phyloP scores from a whole-genome alignment of 1,284 basidiomycete genomes.

The Ganoderma resinaceum region DNA sequence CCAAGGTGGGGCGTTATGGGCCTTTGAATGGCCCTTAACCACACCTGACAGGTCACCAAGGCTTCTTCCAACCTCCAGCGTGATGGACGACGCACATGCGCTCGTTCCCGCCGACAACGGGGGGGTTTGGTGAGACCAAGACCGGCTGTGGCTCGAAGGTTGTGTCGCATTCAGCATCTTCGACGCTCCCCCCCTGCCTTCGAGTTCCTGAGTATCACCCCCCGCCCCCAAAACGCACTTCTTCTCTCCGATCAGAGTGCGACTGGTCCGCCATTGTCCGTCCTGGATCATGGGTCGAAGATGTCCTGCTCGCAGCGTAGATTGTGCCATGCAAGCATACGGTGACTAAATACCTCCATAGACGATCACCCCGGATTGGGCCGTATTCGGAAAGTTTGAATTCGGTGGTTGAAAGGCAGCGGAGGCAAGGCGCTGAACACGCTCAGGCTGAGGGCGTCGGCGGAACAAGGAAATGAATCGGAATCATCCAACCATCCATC shows the following conservation, averaged over 20 bases:
- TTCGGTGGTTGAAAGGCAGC: background rate
- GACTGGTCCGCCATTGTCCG: background rate
- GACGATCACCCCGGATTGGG: background rate
- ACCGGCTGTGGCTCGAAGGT: background rate
- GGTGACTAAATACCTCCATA: background rate
- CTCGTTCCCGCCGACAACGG: background rate
- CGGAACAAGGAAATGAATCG: background rate
- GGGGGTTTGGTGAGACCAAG: background rate
- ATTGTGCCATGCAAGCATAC: background rate
- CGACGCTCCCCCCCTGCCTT: background rate
- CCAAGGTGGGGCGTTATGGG: background rate
- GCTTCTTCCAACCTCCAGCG: background rate
- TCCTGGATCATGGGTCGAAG: background rate
- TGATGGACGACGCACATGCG: background rate
- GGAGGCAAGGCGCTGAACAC: background rate
- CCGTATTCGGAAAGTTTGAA: background rate
- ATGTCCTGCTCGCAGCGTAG: background rate
- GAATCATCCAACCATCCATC: background rate
- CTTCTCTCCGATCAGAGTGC: background rate
- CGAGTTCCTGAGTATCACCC: background rate
- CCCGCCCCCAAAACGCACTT: background rate
- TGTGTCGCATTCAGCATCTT: background rate
- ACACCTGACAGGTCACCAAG: background rate
- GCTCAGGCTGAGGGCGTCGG: background rate
- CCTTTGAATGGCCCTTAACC: background rate